phyloP scores from a whole-genome alignment of 2,329 filamentous ascomycete genomes.

The Ophiocordyceps camponoti-floridani region DNA sequence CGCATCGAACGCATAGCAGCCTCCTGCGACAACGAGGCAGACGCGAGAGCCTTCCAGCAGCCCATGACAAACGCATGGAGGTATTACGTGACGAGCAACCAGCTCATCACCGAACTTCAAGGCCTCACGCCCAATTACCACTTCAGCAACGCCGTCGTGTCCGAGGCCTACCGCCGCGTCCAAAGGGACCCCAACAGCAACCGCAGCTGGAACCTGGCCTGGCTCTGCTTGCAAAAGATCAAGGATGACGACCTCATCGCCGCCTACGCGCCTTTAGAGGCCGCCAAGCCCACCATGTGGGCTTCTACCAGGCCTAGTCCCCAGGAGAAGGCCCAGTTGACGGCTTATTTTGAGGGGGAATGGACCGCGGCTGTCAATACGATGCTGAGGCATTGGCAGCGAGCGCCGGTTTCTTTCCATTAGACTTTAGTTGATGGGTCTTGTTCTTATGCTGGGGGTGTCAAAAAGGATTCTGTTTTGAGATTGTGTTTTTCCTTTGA shows the following conservation, averaged over 20 bases:
- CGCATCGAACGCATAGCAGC: constrained; percentile 52
- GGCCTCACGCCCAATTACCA: constrained; percentile 50
- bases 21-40: constrained; percentile 35
- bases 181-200: constrained; percentile 45
- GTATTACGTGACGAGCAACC: constrained; percentile 51
- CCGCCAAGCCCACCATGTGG: constrained; percentile 52
- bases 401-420: constrained; percentile 38
- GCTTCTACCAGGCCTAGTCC: constrained; percentile 35
- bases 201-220: constrained; percentile 60
- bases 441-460: too few species aligned
- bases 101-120: constrained; percentile 51
- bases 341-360: constrained; percentile 44
- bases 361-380: constrained; percentile 47
- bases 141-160: constrained; percentile 44
- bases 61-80: constrained; percentile 57
- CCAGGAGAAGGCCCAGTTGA: constrained; percentile 39
- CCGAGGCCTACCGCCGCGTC: constrained; percentile 47
- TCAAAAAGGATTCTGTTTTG: too few species aligned
- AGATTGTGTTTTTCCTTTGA: too few species aligned
- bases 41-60: constrained; percentile 36
- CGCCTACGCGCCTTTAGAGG: constrained; percentile 42
- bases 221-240: constrained; percentile 52
- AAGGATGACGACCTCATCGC: constrained; percentile 42
- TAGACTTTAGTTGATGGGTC: constrained; percentile 8
- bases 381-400: constrained; percentile 52